Evolutionary conservation across 805 yeast species (phyloP).

Genomic region (Ogataea trehalophila): DNA sequence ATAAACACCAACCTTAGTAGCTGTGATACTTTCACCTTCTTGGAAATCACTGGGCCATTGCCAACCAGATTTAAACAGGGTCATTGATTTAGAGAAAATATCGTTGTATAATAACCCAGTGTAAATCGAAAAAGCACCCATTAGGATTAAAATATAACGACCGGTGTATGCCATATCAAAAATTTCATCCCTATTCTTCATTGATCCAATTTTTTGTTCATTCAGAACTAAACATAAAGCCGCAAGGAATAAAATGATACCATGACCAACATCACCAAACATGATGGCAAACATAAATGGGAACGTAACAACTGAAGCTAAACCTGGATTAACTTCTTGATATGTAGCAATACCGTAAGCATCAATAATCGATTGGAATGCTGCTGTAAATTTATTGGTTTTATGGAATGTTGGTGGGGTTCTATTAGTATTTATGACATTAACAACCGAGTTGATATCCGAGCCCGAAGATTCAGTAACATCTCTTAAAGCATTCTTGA

Average conservation of each 20-base stretch:
- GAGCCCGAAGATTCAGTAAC: constrained; percentile 48
- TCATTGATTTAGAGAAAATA: constrained; percentile 64
- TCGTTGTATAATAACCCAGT: constrained; percentile 74
- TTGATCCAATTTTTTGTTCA: constrained; percentile 46
- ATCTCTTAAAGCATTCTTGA: constrained; percentile 62
- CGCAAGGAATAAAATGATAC: constrained; percentile 54
- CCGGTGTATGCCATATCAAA: constrained; percentile 75
- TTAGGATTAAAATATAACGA: constrained; percentile 59
- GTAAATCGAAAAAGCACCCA: constrained; percentile 71
- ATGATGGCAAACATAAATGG: constrained; percentile 81
- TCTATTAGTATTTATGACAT: constrained; percentile 58
- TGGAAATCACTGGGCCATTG: constrained; percentile 52
- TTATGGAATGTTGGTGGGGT: constrained; percentile 71
- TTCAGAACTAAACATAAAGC: constrained; percentile 51
- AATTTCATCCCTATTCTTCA: constrained; percentile 62
- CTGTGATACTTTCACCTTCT: constrained; percentile 45
- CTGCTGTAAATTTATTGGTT: constrained; percentile 63
- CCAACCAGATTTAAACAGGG: constrained; percentile 69
- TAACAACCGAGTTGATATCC: constrained; percentile 47
- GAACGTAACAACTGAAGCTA: constrained; percentile 69
- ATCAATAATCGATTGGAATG: constrained; percentile 66
- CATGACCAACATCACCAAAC: constrained; percentile 83
- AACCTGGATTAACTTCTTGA: constrained; percentile 71
- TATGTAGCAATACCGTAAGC: constrained; percentile 78
- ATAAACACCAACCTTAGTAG: constrained; percentile 47